Evolutionary conservation across 495 filamentous ascomycete species (phyloP), one percentile per base, ranked within the genome.

Genomic region (Patellaria atrata): DNA sequence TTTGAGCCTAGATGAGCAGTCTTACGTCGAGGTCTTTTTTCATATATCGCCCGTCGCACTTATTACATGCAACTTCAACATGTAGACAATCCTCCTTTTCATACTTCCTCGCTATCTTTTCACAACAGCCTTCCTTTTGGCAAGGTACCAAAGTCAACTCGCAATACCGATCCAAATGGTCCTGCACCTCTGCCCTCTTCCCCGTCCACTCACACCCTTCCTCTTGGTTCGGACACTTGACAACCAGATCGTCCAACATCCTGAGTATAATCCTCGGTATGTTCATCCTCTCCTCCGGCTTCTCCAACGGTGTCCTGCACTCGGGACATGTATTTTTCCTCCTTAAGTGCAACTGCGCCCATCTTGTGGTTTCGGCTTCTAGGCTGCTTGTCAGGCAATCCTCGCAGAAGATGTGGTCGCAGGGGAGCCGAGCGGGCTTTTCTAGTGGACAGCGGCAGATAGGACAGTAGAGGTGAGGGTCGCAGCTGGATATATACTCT

Each of bases 361-460:
- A 9, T 31, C 9, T 14, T 13, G 7, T 17, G 8, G 7, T 18
- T 33, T 35, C 43, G 18, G 34, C 39, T 22, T 31, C 35, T 43
- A 40, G 56, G 12, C 43, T 40, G 16, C 52, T 46, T 13, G 65
- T 59, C 40, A 89, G 61, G 47, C 82, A 93, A 28, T 63, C 65
- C 22, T 63, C 60, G 54, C 83, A 92, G 60, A 92, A 91, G 20
- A 71, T 64, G 53, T 80, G 75, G 33, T 75, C 79, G 50, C 83
- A 93, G 36, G 63, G 54, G 14, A 84, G 69, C 26, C 70, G 73
- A n/a, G 81, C 62, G 0, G 83, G 81, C 11, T 70, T 56, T 22
- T 82, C 59, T 33, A 85, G 78, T 9, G 83, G 71, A 18, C 71
- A 73, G 41, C 74, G 78, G 52, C 83, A 93, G 35, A 93, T 84